Base-by-base conservation (phyloP, 148 eudicot genomes). In the Amaranthus cruentus region DNA sequence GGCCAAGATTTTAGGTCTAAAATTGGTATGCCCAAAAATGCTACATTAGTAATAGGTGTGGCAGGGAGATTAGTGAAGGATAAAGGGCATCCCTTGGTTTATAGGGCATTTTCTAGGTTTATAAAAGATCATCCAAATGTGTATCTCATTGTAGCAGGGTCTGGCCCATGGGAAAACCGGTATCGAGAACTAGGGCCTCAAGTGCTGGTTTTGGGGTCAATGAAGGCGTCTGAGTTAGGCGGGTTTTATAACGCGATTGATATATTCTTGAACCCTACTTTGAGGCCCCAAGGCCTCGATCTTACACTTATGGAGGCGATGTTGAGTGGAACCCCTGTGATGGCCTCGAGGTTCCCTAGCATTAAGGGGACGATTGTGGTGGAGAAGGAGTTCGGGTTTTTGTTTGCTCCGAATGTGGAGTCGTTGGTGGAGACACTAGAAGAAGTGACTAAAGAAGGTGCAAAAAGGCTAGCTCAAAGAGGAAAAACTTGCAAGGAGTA, bases 341-440 rank as follows among this genome's bases (percentile, higher is more conserved):
- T 92, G 93, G 93, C 97, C 0, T 92, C 97, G 9, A 80, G 93
- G 70, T 92, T 84, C 69, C 90, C 96, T 0, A 92, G 96, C 76
- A 92, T 92, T 6, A 92, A 87, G 80, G 91, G 97, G 46, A 88
- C 97, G 3, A 81, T 92, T n/a, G 74, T 92, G 48, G 96, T 90
- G 18, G 76, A 88, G n/a, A 88, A 89, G 42, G 90, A 89, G 78
- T 91, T 82, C 42, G 97, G 97, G 14, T 89, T 86, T 78, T 74
- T 91, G 92, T 92, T 90, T 71, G 87, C 97, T 1, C 97, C 96
- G 0, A 92, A 92, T 68, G 96, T 84, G 51, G 90, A 83, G 59
- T 82, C 91, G 0, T 66, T 91, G 77, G 56, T 73, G 47, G 91
- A 85, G 76, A 56, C 93, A n/a, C 52, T 92, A 77, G 93, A 90